phyloP scores from a whole-genome alignment of 1,139 yeast genomes.

The Kurtzmaniella quercitrusa region DNA sequence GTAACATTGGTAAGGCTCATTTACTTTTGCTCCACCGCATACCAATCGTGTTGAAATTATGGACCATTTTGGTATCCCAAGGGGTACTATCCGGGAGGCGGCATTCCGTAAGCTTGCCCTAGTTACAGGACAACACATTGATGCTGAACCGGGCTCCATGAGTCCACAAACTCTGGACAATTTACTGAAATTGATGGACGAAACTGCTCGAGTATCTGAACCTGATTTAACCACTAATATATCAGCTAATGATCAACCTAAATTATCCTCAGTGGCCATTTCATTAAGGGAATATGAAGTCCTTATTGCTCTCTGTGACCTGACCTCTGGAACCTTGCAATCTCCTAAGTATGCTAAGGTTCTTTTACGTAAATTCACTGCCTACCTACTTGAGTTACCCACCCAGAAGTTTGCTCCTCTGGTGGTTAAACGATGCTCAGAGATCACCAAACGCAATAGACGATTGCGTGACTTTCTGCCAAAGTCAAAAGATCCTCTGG shows the following conservation, averaged over 20 bases:
- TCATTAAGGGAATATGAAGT: constrained; percentile 65
- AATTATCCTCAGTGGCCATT: constrained; percentile 34
- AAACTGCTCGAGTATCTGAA: constrained; percentile 2
- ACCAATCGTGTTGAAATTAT: constrained; percentile 13
- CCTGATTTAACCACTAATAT: background rate
- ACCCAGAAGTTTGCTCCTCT: constrained; percentile 36
- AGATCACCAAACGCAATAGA: background rate
- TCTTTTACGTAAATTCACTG: constrained; percentile 49
- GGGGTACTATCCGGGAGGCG: constrained; percentile 51
- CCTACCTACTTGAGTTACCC: constrained; percentile 59
- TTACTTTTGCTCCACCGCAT: background rate
- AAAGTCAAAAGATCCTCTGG: background rate
- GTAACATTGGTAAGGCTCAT: background rate
- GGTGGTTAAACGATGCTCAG: background rate
- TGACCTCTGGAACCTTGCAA: constrained; percentile 41
- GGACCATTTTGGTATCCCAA: constrained; percentile 37
- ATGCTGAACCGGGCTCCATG: background rate
- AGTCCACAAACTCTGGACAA: background rate
- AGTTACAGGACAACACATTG: constrained; percentile 5
- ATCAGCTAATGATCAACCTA: background rate
- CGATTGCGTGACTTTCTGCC: too few relatives aligned
- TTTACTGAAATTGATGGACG: constrained; percentile 4
- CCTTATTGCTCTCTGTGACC: constrained; percentile 59
- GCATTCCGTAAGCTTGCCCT: constrained; percentile 50
- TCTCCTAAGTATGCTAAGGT: constrained; percentile 44